These are phyloP conservation scores for Cutaneotrichosporon sp. DNA, from an alignment of 1,284 basidiomycete species.

Conservation along the genomic window DNA sequence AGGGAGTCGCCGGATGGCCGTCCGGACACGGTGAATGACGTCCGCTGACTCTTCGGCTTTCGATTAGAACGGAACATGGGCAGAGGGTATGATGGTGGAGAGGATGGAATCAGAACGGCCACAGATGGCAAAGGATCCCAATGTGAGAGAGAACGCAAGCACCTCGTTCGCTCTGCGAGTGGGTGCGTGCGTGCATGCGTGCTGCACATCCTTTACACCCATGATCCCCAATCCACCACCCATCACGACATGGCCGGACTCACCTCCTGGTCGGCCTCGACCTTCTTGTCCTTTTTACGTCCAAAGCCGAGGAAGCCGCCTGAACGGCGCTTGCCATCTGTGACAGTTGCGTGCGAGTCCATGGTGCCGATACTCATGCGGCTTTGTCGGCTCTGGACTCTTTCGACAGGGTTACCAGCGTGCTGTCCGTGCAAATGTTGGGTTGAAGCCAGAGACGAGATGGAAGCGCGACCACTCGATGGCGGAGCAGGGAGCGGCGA, in stretches of 20 bases:
- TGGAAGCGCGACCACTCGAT: constrained; percentile 3
- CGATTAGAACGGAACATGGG: neutral
- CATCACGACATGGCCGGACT: neutral
- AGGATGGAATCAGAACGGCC: neutral
- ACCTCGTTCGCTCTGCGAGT: no score
- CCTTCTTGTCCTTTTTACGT: constrained; percentile 19
- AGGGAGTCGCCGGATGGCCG: neutral
- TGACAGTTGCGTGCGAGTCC: constrained; percentile 8
- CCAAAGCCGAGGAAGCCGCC: constrained; percentile 17
- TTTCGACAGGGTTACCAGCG: constrained; percentile 2
- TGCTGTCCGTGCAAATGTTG: constrained; percentile 1
- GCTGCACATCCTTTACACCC: neutral
- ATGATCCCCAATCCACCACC: neutral
- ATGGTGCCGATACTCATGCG: constrained; percentile 10
- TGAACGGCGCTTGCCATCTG: constrained; percentile 16
- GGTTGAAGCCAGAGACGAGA: constrained; percentile 11
- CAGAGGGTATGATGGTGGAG: neutral
- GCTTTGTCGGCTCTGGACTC: constrained; percentile 6
- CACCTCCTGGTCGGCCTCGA: constrained; percentile 3
- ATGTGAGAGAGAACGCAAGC: no score
- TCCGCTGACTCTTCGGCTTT: neutral
- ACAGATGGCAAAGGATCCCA: no score
- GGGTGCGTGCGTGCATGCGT: neutral
- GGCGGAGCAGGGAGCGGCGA: constrained; percentile 1
- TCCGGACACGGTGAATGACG: constrained; percentile 12